Evolutionary conservation across 768 basidiomycete species (phyloP), one percentile per base, ranked within the genome.

Genomic region (Hygrophorus pudorinus): DNA sequence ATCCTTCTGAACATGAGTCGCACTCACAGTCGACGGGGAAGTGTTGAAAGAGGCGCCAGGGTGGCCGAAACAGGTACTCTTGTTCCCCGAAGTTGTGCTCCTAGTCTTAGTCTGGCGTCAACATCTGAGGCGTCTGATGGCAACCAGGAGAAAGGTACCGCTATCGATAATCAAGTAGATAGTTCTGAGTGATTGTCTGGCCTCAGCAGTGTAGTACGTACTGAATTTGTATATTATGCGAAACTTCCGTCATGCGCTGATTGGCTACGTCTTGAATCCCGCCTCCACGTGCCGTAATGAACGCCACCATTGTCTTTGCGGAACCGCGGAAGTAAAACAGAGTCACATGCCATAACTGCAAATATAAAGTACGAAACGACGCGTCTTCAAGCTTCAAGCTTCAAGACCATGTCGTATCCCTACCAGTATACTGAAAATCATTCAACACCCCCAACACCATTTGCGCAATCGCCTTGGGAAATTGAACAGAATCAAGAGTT

Each of bases 11-110:
- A 55, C 51, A 57, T 55, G 51, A 63, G 56, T 42, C 64, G 56
- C 32, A 65, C 69, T 49, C 57, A 56, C 29, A 78, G 75, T 48
- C 66, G 75, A n/a, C 66, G 78, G 40, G 72, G 55, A 42, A 80
- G 78, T 48, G 64, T 77, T 28, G 82, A 82, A 48, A 69, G 73
- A 3, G 79, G 82, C 5, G 82, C 70, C 16, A 64, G 84, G 29
- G 69, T 85, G 20, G 84, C 81, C 1, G 84, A 86, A 65, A 80
- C 75, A 33, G 80, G 81, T 11, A 69, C 67, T 41, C 56, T 86
- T 49, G 50, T 71, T 36, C 66, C 70, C 16, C 57, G 76, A 46
- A 73, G 71, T 54, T 67, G 69, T 35, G 67, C 72, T 18, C 69
- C 67, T 17, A 75, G 72, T 50, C 66, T 66, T 51, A 68, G 63